Conservation (phyloP, 176 grass and related monocot species). For the Thalia dealbata region DNA sequence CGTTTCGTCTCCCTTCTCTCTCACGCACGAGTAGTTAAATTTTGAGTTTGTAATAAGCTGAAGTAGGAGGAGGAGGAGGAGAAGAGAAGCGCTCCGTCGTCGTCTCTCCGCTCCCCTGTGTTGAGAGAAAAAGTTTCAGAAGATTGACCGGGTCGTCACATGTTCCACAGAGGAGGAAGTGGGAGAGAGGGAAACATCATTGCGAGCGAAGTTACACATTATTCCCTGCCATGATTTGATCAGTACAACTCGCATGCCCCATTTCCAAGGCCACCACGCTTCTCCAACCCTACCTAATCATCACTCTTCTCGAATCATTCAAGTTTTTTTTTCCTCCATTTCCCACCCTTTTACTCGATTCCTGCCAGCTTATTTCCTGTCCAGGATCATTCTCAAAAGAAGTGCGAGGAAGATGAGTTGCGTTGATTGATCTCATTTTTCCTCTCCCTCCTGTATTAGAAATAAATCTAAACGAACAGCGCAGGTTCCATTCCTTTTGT, state of each 20-base stretch:
- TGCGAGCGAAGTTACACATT: background rate
- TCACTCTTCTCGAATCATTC: too few species aligned
- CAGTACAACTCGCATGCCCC: background rate
- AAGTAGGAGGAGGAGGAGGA: too few species aligned
- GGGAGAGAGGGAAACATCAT: background rate
- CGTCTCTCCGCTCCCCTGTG: too few species aligned
- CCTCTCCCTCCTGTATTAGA: background rate
- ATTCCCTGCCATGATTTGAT: background rate
- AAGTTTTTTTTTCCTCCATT: background rate
- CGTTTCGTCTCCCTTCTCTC: too few species aligned
- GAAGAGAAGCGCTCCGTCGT: too few species aligned
- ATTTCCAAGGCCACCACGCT: too few species aligned
- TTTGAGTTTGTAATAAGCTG: too few species aligned
- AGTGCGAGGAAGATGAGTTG: background rate
- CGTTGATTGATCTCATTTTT: background rate
- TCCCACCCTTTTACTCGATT: too few species aligned
- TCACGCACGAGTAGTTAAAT: too few species aligned
- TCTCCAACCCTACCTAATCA: background rate
- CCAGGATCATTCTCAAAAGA: background rate
- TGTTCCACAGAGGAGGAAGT: too few species aligned
- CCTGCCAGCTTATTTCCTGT: background rate
- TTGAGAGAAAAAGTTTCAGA: too few species aligned
- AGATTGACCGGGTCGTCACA: background rate
- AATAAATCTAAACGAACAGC: background rate
- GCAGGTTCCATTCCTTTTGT: too few species aligned